Percentiles rank a stretch among this genome's conserved stretches.
Evolutionary conservation across 2,329 filamentous ascomycete species (phyloP).

Genomic region (Aspergillus piperis): DNA sequence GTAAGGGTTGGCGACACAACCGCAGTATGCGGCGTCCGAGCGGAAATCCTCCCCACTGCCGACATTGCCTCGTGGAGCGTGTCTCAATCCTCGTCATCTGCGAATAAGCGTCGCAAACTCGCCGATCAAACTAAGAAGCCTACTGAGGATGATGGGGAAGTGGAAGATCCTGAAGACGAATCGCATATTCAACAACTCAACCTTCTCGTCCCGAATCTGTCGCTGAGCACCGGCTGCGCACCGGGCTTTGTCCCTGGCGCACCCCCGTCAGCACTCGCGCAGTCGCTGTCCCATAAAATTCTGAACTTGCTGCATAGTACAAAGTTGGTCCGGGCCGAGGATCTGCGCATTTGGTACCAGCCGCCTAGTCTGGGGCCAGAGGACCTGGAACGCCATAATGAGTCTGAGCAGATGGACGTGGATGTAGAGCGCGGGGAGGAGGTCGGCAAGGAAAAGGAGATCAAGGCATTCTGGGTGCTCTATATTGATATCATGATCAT

Average conservation of each 20-base stretch:
- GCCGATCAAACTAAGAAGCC: constrained; percentile 21
- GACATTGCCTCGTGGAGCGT: constrained; percentile 64
- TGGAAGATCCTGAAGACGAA: constrained; percentile 47
- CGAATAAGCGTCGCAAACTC: constrained; percentile 34
- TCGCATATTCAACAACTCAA: constrained; percentile 55
- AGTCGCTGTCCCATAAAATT: constrained; percentile 79
- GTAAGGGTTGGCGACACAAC: constrained; percentile 87
- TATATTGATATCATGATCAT: constrained; percentile 96
- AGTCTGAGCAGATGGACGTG: constrained; percentile 50
- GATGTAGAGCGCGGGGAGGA: constrained; percentile 45
- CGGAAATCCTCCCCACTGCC: constrained; percentile 74
- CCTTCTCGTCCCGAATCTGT: constrained; percentile 89
- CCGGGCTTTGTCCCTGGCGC: constrained; percentile 82
- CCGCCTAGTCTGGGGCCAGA: constrained; percentile 44
- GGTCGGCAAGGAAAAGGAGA: constrained; percentile 42
- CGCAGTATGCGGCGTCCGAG: constrained; percentile 90
- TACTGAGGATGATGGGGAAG: constrained; percentile 42
- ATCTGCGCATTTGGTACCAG: constrained; percentile 72
- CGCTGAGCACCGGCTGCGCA: constrained; percentile 85
- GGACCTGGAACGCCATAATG: constrained; percentile 35
- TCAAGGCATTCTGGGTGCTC: constrained; percentile 90
- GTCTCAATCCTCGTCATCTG: constrained; percentile 38
- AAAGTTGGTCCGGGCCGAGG: constrained; percentile 64
- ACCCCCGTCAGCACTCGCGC: constrained; percentile 75
- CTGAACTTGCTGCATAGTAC: constrained; percentile 74